A percentile compares a stretch with the other conserved stretches of the same genome.
Conservation (phyloP, 2,329 filamentous ascomycete species). For the Exophiala alcalophila region DNA sequence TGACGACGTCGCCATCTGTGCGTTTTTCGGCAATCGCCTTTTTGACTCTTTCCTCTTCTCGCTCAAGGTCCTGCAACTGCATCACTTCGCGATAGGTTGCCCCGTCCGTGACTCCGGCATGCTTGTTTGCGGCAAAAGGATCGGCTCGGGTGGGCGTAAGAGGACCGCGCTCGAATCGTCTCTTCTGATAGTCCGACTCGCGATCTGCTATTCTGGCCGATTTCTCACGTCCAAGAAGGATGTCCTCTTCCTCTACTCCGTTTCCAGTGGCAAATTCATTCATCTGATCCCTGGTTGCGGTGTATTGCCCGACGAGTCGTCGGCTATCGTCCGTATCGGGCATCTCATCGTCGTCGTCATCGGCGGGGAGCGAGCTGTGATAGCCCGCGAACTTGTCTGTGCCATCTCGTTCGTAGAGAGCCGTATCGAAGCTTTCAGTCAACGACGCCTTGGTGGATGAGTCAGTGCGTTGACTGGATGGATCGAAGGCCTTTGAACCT, state of each 20-base stretch:
- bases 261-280: slow-evolving; percentile 85
- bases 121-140: slow-evolving; percentile 73
- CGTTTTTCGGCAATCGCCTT: slow-evolving; percentile 76
- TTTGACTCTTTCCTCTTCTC: slow-evolving; percentile 84
- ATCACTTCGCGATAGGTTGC: slow-evolving; percentile 89
- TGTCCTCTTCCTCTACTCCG: slow-evolving; percentile 88
- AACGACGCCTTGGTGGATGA: slow-evolving; percentile 85
- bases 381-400: slow-evolving; percentile 84
- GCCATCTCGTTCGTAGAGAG: slow-evolving; percentile 72
- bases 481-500: slow-evolving; percentile 75
- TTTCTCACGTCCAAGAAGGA: slow-evolving; percentile 80
- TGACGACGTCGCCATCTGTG: slow-evolving; percentile 42
- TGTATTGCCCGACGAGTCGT: slow-evolving; percentile 90
- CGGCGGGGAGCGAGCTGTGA: slow-evolving; percentile 79
- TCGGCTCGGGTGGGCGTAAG: slow-evolving; percentile 84
- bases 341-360: slow-evolving; percentile 76
- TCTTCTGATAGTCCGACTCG: slow-evolving; percentile 97
- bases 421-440: slow-evolving; percentile 79
- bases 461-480: slow-evolving; percentile 76
- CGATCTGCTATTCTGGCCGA: slow-evolving; percentile 86
- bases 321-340: slow-evolving; percentile 66
- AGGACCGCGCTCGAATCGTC: slow-evolving; percentile 75
- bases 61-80: slow-evolving; percentile 83
- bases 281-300: slow-evolving; percentile 84
- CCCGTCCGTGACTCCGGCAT: slow-evolving; percentile 59